Conservation (phyloP, 2,329 filamentous ascomycete species). For the Aureobasidium uvarum region DNA sequence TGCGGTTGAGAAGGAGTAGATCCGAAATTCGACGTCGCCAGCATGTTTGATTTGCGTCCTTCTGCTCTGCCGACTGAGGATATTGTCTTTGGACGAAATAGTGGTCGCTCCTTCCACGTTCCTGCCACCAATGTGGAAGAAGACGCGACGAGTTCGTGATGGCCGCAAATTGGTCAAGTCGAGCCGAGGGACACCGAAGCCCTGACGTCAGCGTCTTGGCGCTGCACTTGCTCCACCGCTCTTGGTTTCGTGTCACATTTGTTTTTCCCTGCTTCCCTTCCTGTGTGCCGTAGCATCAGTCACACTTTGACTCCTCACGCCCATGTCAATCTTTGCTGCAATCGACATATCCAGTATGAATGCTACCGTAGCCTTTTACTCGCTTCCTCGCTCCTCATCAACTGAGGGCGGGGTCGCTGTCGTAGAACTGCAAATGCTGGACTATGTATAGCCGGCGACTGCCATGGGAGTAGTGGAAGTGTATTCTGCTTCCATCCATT, state of each 20-base stretch:
- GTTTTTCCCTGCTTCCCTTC: neutral
- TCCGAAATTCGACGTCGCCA: conserved; percentile 7
- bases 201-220: conserved; percentile 13
- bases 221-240: neutral
- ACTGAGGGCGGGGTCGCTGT: conserved; percentile 9
- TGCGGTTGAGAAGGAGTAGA: conserved; percentile 22
- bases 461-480: neutral
- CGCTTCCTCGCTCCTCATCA: conserved; percentile 9
- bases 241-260: neutral
- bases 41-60: neutral
- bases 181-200: neutral
- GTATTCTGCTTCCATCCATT: neutral
- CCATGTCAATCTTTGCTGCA: conserved; percentile 20
- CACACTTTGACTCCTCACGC: neutral
- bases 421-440: neutral
- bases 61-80: neutral
- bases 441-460: neutral
- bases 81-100: neutral
- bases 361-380: conserved; percentile 14
- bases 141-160: conserved; percentile 11
- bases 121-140: neutral
- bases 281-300: neutral
- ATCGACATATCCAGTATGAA: conserved; percentile 4
- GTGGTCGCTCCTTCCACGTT: conserved; percentile 8
- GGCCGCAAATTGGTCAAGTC: neutral